These are phyloP conservation scores for Saccharomycopsis sp. DNA, from an alignment of 805 yeast species.

Conservation along the genomic window DNA sequence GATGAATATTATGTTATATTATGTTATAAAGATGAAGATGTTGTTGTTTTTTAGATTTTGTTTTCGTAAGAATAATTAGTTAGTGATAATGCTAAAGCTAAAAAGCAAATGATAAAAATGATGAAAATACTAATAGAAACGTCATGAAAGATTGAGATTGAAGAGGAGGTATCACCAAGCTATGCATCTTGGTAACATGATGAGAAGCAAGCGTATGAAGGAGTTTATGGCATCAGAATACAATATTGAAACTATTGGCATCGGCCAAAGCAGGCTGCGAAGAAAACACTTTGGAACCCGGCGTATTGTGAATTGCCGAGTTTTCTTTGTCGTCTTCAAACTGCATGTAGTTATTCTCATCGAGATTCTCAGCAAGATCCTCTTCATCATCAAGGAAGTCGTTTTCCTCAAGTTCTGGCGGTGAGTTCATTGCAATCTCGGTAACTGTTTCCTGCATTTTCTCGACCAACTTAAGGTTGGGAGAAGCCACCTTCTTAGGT, in stretches of 20 bases:
- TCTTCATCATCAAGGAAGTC: not conserved
- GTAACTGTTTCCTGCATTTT: constrained; percentile 15
- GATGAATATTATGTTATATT: too few relatives aligned
- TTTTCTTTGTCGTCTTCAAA: constrained; percentile 6
- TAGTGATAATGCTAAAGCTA: not conserved
- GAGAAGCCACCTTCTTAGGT: constrained; percentile 26
- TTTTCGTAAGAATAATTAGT: not conserved
- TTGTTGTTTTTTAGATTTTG: not conserved
- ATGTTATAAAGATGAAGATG: not conserved
- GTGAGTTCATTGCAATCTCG: not conserved
- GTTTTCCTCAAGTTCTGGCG: not conserved
- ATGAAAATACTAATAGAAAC: not conserved
- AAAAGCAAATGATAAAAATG: not conserved
- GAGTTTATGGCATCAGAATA: not conserved
- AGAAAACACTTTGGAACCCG: not conserved
- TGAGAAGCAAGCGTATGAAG: not conserved
- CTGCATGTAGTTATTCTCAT: not conserved
- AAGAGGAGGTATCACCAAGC: not conserved
- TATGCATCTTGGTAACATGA: not conserved
- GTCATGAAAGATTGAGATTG: too few relatives aligned
- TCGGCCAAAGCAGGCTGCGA: not conserved
- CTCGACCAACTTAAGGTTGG: constrained; percentile 1
- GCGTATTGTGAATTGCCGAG: not conserved
- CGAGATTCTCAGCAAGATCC: not conserved
- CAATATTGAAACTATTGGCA: not conserved